Evolutionary conservation across 176 grass and related monocot genomes (phyloP).

Genomic region (Alloteropsis semialata): DNA sequence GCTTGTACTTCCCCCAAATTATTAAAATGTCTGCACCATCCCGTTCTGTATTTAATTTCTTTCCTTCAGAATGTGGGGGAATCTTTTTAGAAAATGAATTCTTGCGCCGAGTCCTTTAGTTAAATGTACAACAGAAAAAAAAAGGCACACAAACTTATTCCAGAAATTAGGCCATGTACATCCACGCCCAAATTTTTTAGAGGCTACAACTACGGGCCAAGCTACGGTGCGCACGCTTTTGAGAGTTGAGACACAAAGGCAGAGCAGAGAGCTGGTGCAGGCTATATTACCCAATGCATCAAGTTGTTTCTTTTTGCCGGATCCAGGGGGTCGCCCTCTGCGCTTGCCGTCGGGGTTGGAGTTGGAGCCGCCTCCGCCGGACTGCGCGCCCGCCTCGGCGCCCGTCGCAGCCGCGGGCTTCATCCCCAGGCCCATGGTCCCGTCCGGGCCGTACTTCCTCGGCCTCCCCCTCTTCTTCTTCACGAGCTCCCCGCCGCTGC

Average conservation of each 20-base stretch:
- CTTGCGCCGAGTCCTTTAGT: neutral
- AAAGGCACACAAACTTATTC: neutral
- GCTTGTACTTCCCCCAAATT: conserved; percentile 11
- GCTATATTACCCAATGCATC: conserved; percentile 77
- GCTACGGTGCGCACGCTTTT: neutral
- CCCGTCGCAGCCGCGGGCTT: conserved; percentile 4
- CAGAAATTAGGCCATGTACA: neutral
- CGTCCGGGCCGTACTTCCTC: conserved; percentile 88
- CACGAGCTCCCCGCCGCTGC: conserved; percentile 51
- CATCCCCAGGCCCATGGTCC: conserved; percentile 44
- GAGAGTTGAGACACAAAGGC: conserved; percentile 1
- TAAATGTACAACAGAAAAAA: neutral
- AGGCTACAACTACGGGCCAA: conserved; percentile 17
- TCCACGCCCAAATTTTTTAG: conserved; percentile 3
- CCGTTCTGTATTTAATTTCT: conserved; percentile 2
- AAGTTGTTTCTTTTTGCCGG: conserved; percentile 89
- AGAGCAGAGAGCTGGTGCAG: conserved; percentile 4
- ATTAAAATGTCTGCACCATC: conserved; percentile 30
- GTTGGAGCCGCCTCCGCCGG: conserved; percentile 50
- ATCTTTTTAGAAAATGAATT: conserved; percentile 22
- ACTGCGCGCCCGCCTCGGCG: conserved; percentile 25
- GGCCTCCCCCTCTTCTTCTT: conserved; percentile 99
- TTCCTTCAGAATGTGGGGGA: neutral
- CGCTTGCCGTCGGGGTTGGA: conserved; percentile 62
- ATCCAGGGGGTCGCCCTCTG: conserved; percentile 68